Percentiles rank a stretch among this genome's conserved stretches.
Evolutionary conservation across 2,329 filamentous ascomycete species (phyloP).

Genomic region (Elsinoe batatas): DNA sequence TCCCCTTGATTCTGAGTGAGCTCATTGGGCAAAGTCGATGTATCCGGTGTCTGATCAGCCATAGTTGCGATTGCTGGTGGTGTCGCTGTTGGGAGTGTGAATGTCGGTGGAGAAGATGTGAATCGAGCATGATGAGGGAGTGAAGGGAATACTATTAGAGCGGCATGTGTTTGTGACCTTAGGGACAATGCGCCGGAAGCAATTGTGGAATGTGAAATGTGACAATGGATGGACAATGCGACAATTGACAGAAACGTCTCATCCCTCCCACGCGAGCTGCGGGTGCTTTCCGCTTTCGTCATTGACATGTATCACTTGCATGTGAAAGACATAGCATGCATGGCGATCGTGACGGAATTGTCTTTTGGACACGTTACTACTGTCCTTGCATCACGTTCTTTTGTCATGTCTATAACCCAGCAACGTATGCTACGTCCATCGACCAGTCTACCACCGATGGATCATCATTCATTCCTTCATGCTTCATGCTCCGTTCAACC

Average conservation of each 20-base stretch:
- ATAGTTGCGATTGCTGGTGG: not conserved
- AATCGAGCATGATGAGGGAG: not conserved
- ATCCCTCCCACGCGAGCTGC: not conserved
- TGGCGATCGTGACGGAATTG: not conserved
- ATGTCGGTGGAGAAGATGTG: not conserved
- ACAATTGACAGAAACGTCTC: not conserved
- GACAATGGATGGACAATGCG: slow-evolving; percentile 2
- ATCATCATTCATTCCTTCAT: not conserved
- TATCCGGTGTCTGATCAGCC: slow-evolving; percentile 1
- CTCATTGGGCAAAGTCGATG: not conserved
- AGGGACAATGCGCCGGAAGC: not conserved
- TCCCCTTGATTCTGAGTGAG: not conserved
- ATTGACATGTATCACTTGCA: no score
- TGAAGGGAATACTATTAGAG: not conserved
- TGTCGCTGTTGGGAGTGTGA: not conserved
- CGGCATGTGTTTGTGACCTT: not conserved
- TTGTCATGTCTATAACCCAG: not conserved
- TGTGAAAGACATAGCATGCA: not conserved
- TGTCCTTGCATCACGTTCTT: not conserved
- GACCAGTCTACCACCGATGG: no score
- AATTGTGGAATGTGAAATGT: slow-evolving; percentile 11
- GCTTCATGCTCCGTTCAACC: slow-evolving; percentile 30
- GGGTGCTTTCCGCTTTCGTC: slow-evolving; percentile 8
- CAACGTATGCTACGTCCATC: not conserved
- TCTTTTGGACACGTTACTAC: no score